phyloP scores from a whole-genome alignment of 1,139 yeast species.

The Taphrina flavorubra region DNA sequence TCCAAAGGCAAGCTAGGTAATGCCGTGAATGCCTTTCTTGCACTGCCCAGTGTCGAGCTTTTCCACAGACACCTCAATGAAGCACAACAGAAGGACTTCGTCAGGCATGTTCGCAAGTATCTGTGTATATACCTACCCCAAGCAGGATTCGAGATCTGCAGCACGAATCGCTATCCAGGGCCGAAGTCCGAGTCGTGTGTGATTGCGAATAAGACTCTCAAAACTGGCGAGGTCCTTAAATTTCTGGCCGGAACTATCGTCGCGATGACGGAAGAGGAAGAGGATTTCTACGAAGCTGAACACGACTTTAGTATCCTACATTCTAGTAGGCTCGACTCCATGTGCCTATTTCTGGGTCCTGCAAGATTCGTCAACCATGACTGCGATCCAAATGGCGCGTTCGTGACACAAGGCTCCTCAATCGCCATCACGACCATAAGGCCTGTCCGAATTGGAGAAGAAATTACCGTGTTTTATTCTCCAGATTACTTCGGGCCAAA shows the following conservation, averaged over 20 bases:
- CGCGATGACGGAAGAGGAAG: constrained; percentile 48
- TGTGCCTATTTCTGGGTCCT: constrained; percentile 59
- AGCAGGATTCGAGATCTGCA: constrained; percentile 56
- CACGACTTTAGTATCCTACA: constrained; percentile 57
- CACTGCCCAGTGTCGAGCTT: constrained; percentile 49
- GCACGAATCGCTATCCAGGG: constrained; percentile 55
- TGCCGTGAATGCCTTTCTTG: constrained; percentile 50
- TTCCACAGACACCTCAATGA: constrained; percentile 50
- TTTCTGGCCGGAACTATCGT: constrained; percentile 55
- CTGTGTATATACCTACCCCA: constrained; percentile 52
- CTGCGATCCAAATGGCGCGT: constrained; percentile 56
- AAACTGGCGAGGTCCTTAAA: constrained; percentile 52
- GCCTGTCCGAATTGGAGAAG: constrained; percentile 56
- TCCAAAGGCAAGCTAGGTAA: constrained; percentile 38
- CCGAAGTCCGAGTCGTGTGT: constrained; percentile 55
- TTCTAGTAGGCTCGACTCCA: constrained; percentile 51
- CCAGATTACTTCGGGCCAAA: constrained; percentile 55
- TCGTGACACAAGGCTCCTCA: constrained; percentile 50
- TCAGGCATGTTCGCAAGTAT: constrained; percentile 54
- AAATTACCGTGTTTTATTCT: constrained; percentile 57
- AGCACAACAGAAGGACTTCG: constrained; percentile 51
- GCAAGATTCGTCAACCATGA: constrained; percentile 59
- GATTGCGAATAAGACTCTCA: constrained; percentile 52
- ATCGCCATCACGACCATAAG: constrained; percentile 53
- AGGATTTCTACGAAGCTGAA: constrained; percentile 51